phyloP scores from a whole-genome alignment of 805 yeast genomes.

The Scheffersomyces coipomensis region DNA sequence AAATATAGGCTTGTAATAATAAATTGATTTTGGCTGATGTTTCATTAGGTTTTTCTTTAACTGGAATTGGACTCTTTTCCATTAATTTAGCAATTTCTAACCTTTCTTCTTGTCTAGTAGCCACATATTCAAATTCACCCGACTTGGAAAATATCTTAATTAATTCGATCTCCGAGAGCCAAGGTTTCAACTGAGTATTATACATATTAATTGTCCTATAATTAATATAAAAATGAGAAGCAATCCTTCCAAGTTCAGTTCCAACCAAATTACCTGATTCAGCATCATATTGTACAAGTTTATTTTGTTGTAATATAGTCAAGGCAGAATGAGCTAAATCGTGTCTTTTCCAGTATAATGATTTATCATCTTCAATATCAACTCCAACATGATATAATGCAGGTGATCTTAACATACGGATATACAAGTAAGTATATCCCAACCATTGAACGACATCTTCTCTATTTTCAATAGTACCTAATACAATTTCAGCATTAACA shows the following conservation, averaged over 20 bases:
- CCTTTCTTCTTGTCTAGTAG: constrained; percentile 85
- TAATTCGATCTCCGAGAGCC: constrained; percentile 68
- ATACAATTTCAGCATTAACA: constrained; percentile 82
- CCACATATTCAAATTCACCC: constrained; percentile 80
- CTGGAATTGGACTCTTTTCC: constrained; percentile 82
- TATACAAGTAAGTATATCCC: constrained; percentile 71
- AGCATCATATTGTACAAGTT: constrained; percentile 60
- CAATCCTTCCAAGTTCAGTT: constrained; percentile 75
- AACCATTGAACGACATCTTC: constrained; percentile 81
- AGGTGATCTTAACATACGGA: constrained; percentile 76
- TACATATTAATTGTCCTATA: constrained; percentile 71
- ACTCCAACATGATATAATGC: constrained; percentile 72
- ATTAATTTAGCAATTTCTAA: constrained; percentile 66
- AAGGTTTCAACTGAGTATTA: constrained; percentile 59
- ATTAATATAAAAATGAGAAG: constrained; percentile 83
- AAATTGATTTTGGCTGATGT: constrained; percentile 77
- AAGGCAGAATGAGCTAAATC: constrained; percentile 81
- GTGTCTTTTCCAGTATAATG: constrained; percentile 51
- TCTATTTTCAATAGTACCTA: constrained; percentile 60
- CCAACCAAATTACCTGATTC: constrained; percentile 36
- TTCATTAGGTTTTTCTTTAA: constrained; percentile 68
- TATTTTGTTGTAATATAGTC: constrained; percentile 49
- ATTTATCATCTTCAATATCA: constrained; percentile 49
- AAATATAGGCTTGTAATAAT: constrained; percentile 82
- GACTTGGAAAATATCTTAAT: constrained; percentile 76